Conservation (phyloP, 225 moss, liverwort and hornwort genomes). For the Sphagnum tenellum region DNA sequence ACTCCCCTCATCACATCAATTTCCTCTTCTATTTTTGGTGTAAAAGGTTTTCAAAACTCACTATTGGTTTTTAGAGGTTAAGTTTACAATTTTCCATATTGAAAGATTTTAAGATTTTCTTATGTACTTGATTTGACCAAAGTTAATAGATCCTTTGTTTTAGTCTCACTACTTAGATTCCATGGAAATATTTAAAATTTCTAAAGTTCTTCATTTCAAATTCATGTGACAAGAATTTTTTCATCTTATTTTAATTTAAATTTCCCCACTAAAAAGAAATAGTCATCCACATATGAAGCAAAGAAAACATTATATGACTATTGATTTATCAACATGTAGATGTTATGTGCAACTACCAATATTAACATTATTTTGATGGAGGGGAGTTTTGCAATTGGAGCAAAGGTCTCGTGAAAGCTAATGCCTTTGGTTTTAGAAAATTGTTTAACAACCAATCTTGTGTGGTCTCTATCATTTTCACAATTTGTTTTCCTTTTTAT, state of each 20-base stretch:
- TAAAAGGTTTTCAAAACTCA: not conserved
- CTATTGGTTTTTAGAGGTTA: not conserved
- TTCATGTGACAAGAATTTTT: not conserved
- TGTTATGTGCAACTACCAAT: not conserved
- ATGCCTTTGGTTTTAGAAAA: not conserved
- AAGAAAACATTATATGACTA: not conserved
- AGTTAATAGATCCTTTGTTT: not conserved
- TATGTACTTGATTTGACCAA: not conserved
- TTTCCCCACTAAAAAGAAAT: not conserved
- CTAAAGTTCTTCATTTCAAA: slow-evolving; percentile 3
- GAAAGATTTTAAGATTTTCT: not conserved
- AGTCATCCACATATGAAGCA: slow-evolving; percentile 1
- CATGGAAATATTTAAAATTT: not conserved
- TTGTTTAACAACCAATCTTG: not conserved
- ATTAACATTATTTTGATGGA: not conserved
- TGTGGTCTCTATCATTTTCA: not conserved
- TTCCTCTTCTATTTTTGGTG: not conserved
- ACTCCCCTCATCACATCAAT: not conserved
- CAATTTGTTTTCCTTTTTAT: not conserved
- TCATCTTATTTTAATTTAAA: not conserved
- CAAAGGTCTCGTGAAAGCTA: not conserved
- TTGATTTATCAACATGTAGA: not conserved
- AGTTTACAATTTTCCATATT: slow-evolving; percentile 1
- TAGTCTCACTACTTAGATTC: slow-evolving; percentile 4
- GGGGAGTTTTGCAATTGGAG: not conserved